phyloP scores from a whole-genome alignment of 1,284 basidiomycete species.

The Rhodotorula sp. region DNA sequence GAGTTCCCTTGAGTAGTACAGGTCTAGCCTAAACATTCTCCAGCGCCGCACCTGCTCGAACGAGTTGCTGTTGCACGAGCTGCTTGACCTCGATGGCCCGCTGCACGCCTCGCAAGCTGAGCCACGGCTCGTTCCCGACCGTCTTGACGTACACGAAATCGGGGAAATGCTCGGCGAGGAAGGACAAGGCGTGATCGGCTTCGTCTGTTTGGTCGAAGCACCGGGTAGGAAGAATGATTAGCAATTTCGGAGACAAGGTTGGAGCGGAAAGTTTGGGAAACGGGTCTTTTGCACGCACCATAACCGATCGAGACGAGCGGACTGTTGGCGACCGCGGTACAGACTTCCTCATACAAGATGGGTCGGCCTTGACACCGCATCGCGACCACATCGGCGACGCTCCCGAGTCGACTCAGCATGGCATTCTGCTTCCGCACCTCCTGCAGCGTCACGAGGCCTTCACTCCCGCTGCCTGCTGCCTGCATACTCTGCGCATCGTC shows the following conservation, averaged over 20 bases:
- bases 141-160: constrained; percentile 32
- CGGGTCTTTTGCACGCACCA: constrained; percentile 11
- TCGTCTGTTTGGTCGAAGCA: constrained; percentile 17
- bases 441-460: constrained; percentile 1
- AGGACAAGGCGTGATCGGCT: constrained; percentile 26
- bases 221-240: not conserved
- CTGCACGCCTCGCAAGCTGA: constrained; percentile 18
- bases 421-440: constrained; percentile 32
- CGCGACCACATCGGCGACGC: constrained; percentile 38
- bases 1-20: no score
- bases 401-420: constrained; percentile 33
- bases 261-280: not conserved
- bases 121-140: constrained; percentile 29
- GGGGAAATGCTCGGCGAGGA: constrained; percentile 32
- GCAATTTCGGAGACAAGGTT: not conserved
- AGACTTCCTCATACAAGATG: constrained; percentile 34
- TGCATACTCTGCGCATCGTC: not conserved
- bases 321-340: constrained; percentile 29
- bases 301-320: constrained; percentile 30
- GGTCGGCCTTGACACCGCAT: constrained; percentile 26
- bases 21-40: not conserved
- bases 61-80: constrained; percentile 20
- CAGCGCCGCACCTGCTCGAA: not conserved
- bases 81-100: constrained; percentile 30
- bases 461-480: not conserved